Conservation (phyloP, 345 rosid species). For the Physaria fendleri region DNA sequence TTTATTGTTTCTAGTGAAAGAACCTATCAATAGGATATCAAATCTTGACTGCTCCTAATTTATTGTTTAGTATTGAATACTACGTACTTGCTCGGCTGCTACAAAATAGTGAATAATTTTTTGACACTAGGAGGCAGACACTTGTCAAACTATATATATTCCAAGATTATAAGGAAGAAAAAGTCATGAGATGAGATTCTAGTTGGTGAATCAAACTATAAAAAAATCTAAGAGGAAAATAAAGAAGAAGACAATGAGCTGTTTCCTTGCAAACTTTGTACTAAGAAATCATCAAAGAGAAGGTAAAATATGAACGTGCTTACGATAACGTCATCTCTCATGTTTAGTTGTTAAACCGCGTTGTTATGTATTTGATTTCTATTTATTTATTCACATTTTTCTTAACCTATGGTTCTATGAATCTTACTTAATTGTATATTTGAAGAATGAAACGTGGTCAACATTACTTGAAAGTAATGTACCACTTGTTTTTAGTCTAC, state of each 20-base stretch:
- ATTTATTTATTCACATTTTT: neutral
- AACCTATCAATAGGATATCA: too few relatives aligned
- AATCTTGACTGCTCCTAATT: too few relatives aligned
- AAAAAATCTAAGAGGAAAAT: neutral
- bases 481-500: constrained; percentile 1
- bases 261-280: neutral
- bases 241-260: constrained; percentile 11
- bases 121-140: too few relatives aligned
- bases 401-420: neutral
- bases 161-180: neutral
- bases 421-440: neutral
- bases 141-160: too few relatives aligned
- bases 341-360: constrained; percentile 13
- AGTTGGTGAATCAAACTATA: neutral
- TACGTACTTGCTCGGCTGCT: too few relatives aligned
- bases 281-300: neutral
- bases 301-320: constrained; percentile 24
- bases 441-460: constrained; percentile 12
- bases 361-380: constrained; percentile 4
- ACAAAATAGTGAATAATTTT: too few relatives aligned
- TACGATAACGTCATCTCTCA: constrained; percentile 18
- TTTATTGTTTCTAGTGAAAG: too few relatives aligned
- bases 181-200: constrained; percentile 20
- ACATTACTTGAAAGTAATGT: neutral
- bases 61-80: too few relatives aligned